Conservation (phyloP, 2,329 filamentous ascomycete genomes). For the Neofusicoccum parvum region DNA sequence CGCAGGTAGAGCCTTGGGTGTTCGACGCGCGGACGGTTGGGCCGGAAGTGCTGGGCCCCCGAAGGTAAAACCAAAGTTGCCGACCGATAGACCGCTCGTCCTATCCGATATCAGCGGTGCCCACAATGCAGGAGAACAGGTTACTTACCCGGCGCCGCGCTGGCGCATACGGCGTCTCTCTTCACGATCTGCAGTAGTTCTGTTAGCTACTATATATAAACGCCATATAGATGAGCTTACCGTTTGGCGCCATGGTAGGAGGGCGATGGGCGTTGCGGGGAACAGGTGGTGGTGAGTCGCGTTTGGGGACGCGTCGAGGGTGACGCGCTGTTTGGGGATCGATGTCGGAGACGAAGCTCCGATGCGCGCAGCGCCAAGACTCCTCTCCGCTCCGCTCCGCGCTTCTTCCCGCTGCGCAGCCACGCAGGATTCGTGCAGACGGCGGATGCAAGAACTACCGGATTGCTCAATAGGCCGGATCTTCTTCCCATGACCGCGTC, state of each 20-base stretch:
- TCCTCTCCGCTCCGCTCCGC: background rate
- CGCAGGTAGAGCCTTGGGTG: slow-evolving; percentile 28
- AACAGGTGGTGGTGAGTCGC: background rate
- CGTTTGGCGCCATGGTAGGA: slow-evolving; percentile 11
- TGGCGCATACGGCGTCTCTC: slow-evolving; percentile 60
- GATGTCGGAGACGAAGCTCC: background rate
- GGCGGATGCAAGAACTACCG: too few relatives aligned
- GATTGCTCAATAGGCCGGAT: too few relatives aligned
- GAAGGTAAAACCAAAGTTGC: slow-evolving; percentile 55
- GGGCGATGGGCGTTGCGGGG: background rate
- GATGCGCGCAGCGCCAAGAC: background rate
- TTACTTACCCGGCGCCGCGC: slow-evolving; percentile 57
- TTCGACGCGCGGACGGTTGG: slow-evolving; percentile 29
- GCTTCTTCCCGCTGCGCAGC: background rate
- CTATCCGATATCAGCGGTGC: slow-evolving; percentile 33
- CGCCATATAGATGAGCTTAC: background rate
- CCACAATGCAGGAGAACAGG: slow-evolving; percentile 11
- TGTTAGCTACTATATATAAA: background rate
- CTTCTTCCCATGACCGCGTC: too few relatives aligned
- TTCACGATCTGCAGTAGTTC: slow-evolving; percentile 47
- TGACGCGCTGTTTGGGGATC: slow-evolving; percentile 18
- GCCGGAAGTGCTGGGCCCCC: slow-evolving; percentile 36
- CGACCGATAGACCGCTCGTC: slow-evolving; percentile 49
- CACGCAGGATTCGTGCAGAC: too few relatives aligned
- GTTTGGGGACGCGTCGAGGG: slow-evolving; percentile 12